These are phyloP conservation scores for Boletus sp. DNA, from an alignment of 768 basidiomycete species.

Conservation along the genomic window DNA sequence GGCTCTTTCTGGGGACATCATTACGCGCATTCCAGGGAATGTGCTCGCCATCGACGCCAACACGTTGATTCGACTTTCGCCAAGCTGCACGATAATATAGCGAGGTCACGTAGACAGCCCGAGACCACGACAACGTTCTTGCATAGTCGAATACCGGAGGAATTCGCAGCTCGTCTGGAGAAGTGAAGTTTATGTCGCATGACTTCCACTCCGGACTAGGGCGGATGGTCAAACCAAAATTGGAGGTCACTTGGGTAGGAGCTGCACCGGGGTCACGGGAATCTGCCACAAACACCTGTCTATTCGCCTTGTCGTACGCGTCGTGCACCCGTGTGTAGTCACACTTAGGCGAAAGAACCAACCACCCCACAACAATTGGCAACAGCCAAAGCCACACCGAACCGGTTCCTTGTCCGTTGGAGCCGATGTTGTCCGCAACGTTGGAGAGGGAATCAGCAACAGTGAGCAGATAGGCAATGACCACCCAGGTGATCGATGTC, in stretches of 20 bases:
- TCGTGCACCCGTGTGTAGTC: conserved; percentile 30
- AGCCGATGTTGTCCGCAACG: conserved; percentile 21
- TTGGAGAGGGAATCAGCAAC: conserved; percentile 16
- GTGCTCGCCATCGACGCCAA: neutral
- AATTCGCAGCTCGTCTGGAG: conserved; percentile 24
- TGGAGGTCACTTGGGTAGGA: neutral
- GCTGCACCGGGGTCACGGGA: neutral
- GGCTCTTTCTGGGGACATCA: conserved; percentile 8
- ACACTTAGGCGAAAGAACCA: conserved; percentile 40
- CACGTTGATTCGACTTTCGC: neutral
- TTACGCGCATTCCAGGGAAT: neutral
- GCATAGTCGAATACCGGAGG: conserved; percentile 28
- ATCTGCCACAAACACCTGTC: neutral
- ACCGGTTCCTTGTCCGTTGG: conserved; percentile 38
- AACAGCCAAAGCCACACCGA: conserved; percentile 45
- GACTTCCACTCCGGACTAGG: conserved; percentile 3
- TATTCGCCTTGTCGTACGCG: conserved; percentile 16
- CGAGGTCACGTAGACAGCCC: conserved; percentile 11
- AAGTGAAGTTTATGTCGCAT: neutral
- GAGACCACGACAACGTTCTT: conserved; percentile 21
- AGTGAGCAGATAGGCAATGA: conserved; percentile 37
- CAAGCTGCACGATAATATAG: conserved; percentile 18
- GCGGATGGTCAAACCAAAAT: conserved; percentile 18
- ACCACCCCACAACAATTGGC: conserved; percentile 39
- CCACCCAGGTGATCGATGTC: conserved; percentile 42